Evolutionary conservation across 2,329 filamentous ascomycete genomes (phyloP), one percentile per base, ranked within the genome.

Genomic region (Sporothrix luriei): DNA sequence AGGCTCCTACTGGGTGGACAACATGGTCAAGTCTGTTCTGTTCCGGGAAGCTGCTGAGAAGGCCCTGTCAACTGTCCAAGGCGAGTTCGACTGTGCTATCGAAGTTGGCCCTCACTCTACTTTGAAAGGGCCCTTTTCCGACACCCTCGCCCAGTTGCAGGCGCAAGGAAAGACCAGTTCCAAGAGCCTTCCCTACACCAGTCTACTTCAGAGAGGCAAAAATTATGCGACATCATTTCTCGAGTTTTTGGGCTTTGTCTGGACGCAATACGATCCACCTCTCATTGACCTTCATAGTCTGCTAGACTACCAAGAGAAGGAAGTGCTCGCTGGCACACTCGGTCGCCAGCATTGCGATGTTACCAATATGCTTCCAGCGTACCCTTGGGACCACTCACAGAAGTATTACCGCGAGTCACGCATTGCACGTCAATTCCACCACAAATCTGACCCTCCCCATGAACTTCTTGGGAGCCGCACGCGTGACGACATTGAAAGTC

Each of bases 231-330:
- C 75, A 3, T 75, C 77, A 0, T 75, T 80, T 24, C 74, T 77
- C 1, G 70, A 78, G 0, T 80, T 79, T 46, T 72, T 80, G 2
- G 78, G 78, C 5, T 77, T 75, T 70, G 75, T 78, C 62, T 78
- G 78, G 78, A 72, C 74, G 4, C 72, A 74, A 3, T 77, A 79
- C 29, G 77, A 75, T 0, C 72, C 75, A 0, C 69, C 72, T 0
- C 71, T 74, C 0, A 24, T 73, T 7, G 69, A 74, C 4, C 74
- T 79, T 16, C 68, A 71, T 2, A 55, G 72, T 73, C 73, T 70
- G 3, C 29, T 72, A 19, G 19, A 14, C 4, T 14, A 62, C 11
- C n/a, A 61, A 72, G 76, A 77, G 79, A 65, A n/a, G 16, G 49
- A 33, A 4, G 11, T 38, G 1, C 38, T 71, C 1, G 14, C 24